Evolutionary conservation across 768 basidiomycete genomes (phyloP).

Genomic region (Boletus eberwhitei): DNA sequence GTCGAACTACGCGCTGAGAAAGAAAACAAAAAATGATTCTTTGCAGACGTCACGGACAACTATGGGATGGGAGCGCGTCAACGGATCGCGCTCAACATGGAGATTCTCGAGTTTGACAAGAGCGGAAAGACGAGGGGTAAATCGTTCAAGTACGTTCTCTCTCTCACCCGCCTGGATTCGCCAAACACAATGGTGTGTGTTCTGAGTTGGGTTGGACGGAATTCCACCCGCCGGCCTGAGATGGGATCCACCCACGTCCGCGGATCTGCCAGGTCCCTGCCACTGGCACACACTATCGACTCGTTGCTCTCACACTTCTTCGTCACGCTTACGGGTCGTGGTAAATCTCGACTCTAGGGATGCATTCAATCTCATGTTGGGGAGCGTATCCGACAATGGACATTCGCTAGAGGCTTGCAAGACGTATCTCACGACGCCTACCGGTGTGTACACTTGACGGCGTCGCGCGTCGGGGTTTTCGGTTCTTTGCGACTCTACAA

Average conservation of each 20-base stretch:
- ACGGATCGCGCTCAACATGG: conserved; percentile 60
- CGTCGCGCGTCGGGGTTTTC: not conserved
- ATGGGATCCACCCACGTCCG: not conserved
- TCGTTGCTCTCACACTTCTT: conserved; percentile 2
- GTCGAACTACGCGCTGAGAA: not conserved
- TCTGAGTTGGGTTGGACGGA: not conserved
- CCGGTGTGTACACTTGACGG: conserved; percentile 34
- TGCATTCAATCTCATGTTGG: conserved; percentile 82
- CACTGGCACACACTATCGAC: not conserved
- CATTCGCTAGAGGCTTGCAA: conserved; percentile 87
- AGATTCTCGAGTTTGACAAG: conserved; percentile 58
- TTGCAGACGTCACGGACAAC: conserved; percentile 80
- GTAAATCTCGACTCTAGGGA: conserved; percentile 50
- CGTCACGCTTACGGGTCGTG: conserved; percentile 16
- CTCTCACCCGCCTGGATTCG: not conserved
- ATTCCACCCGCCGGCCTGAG: not conserved
- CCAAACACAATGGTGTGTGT: not conserved
- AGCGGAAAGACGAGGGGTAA: conserved; percentile 19
- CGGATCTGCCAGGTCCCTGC: not conserved
- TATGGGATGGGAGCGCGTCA: conserved; percentile 76
- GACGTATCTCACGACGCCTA: conserved; percentile 62
- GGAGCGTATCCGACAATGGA: conserved; percentile 69
- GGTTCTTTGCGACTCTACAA: not conserved
- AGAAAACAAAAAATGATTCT: not conserved
- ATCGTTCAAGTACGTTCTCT: conserved; percentile 43